These are phyloP conservation scores for Pseudogymnoascus sp. DNA, from an alignment of 2,329 filamentous ascomycete species.

Conservation along the genomic window DNA sequence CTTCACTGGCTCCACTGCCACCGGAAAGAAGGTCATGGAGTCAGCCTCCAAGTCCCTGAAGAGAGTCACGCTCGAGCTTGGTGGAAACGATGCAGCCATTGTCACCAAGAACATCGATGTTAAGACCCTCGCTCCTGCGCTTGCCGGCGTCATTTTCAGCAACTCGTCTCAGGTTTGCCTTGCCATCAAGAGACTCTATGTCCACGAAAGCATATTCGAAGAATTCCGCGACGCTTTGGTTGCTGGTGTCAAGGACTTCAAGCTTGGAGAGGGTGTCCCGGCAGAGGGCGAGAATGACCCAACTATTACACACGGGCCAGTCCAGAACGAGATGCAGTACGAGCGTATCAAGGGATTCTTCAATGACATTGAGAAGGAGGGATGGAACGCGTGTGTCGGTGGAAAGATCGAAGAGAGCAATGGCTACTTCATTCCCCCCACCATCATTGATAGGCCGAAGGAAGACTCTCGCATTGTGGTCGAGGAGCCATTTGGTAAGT, in stretches of 20 bases:
- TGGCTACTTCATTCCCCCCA: constrained; percentile 50
- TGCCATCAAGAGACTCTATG: constrained; percentile 49
- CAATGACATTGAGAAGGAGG: constrained; percentile 43
- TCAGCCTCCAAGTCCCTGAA: constrained; percentile 44
- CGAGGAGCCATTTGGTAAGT: constrained; percentile 48
- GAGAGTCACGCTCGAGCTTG: constrained; percentile 44
- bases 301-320: constrained; percentile 41
- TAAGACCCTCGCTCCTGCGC: constrained; percentile 33
- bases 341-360: constrained; percentile 49
- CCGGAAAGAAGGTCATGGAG: constrained; percentile 40
- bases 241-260: constrained; percentile 39
- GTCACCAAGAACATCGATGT: constrained; percentile 44
- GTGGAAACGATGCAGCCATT: constrained; percentile 47
- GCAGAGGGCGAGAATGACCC: constrained; percentile 18
- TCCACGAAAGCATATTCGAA: constrained; percentile 52
- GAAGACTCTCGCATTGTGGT: constrained; percentile 45
- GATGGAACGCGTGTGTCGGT: constrained; percentile 42
- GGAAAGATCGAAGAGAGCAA: neutral
- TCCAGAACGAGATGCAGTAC: constrained; percentile 58
- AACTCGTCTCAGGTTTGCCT: constrained; percentile 49
- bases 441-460: constrained; percentile 48
- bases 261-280: constrained; percentile 47
- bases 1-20: constrained; percentile 48
- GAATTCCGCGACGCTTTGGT: constrained; percentile 41
- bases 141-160: constrained; percentile 40